phyloP scores from a whole-genome alignment of 306 rosid genomes.

The Arachis stenosperma region DNA sequence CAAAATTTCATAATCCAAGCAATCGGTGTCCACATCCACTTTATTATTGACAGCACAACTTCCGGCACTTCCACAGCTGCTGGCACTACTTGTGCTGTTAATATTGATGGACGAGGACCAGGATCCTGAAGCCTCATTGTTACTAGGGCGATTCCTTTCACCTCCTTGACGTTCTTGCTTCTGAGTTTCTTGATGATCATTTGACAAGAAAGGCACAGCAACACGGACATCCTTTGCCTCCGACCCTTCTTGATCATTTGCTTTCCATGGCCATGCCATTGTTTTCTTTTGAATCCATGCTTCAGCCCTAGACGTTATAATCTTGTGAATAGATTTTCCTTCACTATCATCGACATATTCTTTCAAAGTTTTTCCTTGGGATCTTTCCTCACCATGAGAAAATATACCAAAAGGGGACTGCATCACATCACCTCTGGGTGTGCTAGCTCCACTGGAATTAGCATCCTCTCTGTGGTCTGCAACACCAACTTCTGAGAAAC shows the following conservation, averaged over 20 bases:
- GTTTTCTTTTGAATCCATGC: constrained; percentile 91
- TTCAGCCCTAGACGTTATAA: constrained; percentile 75
- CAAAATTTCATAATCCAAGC: constrained; percentile 91
- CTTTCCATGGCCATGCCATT: constrained; percentile 90
- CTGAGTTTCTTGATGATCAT: constrained; percentile 74
- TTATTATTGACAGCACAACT: constrained; percentile 70
- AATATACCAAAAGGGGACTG: constrained; percentile 63
- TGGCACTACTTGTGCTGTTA: constrained; percentile 95
- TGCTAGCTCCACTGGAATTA: constrained; percentile 92
- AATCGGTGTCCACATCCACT: constrained; percentile 79
- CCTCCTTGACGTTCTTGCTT: constrained; percentile 62
- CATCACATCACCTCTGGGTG: constrained; percentile 78
- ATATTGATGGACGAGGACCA: constrained; percentile 77
- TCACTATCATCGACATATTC: constrained; percentile 74
- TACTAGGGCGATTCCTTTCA: constrained; percentile 59
- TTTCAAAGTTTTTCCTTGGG: constrained; percentile 56
- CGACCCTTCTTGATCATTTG: constrained; percentile 65
- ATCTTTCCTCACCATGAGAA: constrained; percentile 62
- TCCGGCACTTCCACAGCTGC: constrained; percentile 94
- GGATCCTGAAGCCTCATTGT: constrained; percentile 75
- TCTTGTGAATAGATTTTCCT: constrained; percentile 73
- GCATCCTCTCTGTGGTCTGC: constrained; percentile 83
- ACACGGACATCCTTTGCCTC: constrained; percentile 54
- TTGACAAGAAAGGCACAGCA: constrained; percentile 65
- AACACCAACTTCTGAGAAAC: constrained; percentile 52